Evolutionary conservation across 83 land plant genomes (phyloP).

Genomic region (Picea abies): DNA sequence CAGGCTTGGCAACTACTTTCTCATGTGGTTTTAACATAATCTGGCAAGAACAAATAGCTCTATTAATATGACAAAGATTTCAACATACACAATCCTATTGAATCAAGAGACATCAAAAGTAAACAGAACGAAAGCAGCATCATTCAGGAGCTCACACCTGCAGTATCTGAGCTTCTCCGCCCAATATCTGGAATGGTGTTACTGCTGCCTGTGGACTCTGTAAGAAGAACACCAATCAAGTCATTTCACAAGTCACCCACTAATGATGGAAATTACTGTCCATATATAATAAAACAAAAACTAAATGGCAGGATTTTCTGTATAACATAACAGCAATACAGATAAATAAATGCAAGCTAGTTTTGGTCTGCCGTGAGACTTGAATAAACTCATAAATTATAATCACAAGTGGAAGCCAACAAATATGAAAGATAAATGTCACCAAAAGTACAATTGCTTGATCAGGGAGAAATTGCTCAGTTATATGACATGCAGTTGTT

Average conservation of each 20-base stretch:
- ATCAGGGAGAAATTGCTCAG: not conserved
- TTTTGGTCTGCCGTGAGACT: not conserved
- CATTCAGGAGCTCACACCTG: constrained; percentile 47
- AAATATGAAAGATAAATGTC: not conserved
- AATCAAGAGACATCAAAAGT: not conserved
- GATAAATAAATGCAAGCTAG: no score
- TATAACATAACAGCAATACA: not conserved
- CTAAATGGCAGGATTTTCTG: not conserved
- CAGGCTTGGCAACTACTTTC: constrained; percentile 73
- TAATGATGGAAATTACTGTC: not conserved
- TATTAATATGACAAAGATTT: not conserved
- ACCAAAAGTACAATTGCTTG: not conserved
- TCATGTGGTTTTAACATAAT: constrained; percentile 91
- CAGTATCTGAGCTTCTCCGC: constrained; percentile 90
- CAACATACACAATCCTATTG: not conserved
- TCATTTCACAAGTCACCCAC: not conserved
- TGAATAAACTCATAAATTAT: not conserved
- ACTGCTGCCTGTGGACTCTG: constrained; percentile 83
- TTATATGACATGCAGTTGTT: not conserved
- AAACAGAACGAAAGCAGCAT: not conserved
- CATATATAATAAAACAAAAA: not conserved
- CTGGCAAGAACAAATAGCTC: constrained; percentile 28
- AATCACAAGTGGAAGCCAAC: not conserved
- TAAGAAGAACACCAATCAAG: not conserved
- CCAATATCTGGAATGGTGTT: constrained; percentile 85